phyloP scores from a whole-genome alignment of 345 rosid species.

The Citrus mangshanensis region DNA sequence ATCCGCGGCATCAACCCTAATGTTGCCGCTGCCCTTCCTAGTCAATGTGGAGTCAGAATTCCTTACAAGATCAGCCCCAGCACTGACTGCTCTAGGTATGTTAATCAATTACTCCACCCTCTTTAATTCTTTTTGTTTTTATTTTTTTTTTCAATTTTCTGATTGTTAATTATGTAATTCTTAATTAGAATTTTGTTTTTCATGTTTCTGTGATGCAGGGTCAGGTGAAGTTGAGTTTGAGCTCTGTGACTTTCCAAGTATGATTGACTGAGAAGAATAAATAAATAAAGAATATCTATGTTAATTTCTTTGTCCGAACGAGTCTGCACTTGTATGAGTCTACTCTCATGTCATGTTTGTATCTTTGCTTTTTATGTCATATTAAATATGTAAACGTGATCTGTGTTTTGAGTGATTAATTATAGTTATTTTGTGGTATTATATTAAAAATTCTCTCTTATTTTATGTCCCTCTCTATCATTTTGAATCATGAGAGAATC shows the following conservation, averaged over 20 bases:
- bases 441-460: no score
- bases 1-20: conserved; percentile 24
- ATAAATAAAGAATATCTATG: background rate
- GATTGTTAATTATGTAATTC: no score
- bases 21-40: conserved; percentile 34
- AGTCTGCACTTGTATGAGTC: background rate
- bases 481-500: no score
- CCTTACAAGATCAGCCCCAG: conserved; percentile 50
- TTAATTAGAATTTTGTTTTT: no score
- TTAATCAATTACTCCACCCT: background rate
- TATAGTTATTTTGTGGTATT: no score
- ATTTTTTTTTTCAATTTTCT: no score
- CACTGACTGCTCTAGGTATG: conserved; percentile 53
- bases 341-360: background rate
- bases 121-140: background rate
- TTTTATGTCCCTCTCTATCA: no score
- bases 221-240: background rate
- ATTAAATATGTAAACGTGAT: no score
- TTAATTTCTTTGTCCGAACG: background rate
- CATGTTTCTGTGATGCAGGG: background rate
- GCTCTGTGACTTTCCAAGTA: background rate
- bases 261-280: background rate
- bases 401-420: no score
- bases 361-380: no score
- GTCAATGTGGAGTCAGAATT: conserved; percentile 41